Conservation (phyloP, 495 filamentous ascomycete species). For the Daldinia vernicosa region DNA sequence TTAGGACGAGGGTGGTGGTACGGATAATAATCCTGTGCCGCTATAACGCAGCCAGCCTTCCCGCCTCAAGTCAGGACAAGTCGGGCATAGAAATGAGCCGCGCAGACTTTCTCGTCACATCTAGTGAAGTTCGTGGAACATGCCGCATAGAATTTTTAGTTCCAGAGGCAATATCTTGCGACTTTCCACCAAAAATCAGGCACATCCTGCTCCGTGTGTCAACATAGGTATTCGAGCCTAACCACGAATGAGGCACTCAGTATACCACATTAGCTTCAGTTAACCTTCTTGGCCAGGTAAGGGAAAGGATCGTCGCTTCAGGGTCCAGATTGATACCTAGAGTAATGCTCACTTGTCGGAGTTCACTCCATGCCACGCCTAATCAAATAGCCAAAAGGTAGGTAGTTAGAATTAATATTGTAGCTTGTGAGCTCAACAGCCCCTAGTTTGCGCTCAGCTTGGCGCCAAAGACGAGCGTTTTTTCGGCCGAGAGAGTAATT, state of each 20-base stretch:
- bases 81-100: slow-evolving; percentile 36
- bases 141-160: slow-evolving; percentile 16
- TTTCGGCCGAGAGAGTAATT: slow-evolving; percentile 26
- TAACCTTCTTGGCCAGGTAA: slow-evolving; percentile 7
- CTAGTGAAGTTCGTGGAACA: slow-evolving; percentile 21
- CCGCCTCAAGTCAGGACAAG: slow-evolving; percentile 13
- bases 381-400: neutral
- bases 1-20: slow-evolving; percentile 12
- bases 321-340: slow-evolving; percentile 18
- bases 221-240: slow-evolving; percentile 15
- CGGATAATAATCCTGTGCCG: slow-evolving; percentile 7
- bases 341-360: neutral
- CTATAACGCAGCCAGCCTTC: slow-evolving; percentile 10
- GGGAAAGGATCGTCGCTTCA: slow-evolving; percentile 21
- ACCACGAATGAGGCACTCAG: slow-evolving; percentile 13
- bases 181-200: slow-evolving; percentile 16
- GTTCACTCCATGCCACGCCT: neutral
- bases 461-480: slow-evolving; percentile 3
- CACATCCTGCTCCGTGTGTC: slow-evolving; percentile 1
- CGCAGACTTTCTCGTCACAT: slow-evolving; percentile 20
- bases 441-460: slow-evolving; percentile 10
- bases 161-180: slow-evolving; percentile 39
- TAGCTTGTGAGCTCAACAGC: slow-evolving; percentile 5
- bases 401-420: slow-evolving; percentile 7
- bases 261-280: slow-evolving; percentile 4